Conservation (phyloP, 306 rosid species). For the Medicago lupulina region DNA sequence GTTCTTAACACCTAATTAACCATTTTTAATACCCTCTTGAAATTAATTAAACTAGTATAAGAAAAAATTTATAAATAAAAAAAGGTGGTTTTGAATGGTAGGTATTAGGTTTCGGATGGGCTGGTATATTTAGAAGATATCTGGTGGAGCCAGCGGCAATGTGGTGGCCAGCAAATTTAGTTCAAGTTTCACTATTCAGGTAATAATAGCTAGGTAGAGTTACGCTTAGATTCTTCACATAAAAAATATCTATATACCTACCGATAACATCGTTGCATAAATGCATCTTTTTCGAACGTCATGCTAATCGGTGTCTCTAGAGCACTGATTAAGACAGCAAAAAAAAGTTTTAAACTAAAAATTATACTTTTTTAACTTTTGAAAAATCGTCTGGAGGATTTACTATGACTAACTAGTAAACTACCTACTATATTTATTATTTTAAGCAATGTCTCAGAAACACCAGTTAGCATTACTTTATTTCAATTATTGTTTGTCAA, state of each 20-base stretch:
- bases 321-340: too few relatives aligned
- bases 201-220: constrained; percentile 13
- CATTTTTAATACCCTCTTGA: background rate
- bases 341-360: too few relatives aligned
- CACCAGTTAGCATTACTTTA: too few relatives aligned
- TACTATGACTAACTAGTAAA: too few relatives aligned
- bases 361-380: too few relatives aligned
- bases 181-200: constrained; percentile 98
- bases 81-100: constrained; percentile 50
- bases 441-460: too few relatives aligned
- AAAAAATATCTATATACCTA: constrained; percentile 15
- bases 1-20: constrained; percentile 10
- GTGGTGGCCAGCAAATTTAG: constrained; percentile 99
- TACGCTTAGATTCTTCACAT: background rate
- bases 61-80: background rate
- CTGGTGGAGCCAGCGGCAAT: constrained; percentile 92
- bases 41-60: background rate
- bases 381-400: too few relatives aligned
- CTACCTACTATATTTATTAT: too few relatives aligned
- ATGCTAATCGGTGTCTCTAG: too few relatives aligned
- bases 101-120: constrained; percentile 98
- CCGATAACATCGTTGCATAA: background rate
- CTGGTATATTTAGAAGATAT: constrained; percentile 84
- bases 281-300: too few relatives aligned
- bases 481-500: background rate